Conservation (phyloP, 2,329 filamentous ascomycete species). For the Colletotrichum siamense region DNA sequence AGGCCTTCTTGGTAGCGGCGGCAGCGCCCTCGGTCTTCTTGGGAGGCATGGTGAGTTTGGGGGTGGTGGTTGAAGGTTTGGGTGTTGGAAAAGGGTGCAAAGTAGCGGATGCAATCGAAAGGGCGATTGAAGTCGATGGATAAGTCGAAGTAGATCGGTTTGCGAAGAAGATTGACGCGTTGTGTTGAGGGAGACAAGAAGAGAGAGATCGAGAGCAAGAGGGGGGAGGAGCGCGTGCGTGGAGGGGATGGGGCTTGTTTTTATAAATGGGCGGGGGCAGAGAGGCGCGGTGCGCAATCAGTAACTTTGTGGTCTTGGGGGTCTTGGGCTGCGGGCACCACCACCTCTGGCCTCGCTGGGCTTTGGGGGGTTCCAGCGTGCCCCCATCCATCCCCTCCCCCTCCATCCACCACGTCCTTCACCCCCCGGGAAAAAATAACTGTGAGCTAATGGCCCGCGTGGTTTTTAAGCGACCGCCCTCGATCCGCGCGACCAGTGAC, state of each 20-base stretch:
- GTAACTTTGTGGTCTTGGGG: constrained; percentile 36
- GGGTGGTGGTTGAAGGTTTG: constrained; percentile 26
- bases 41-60: constrained; percentile 58
- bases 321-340: neutral
- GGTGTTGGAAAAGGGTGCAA: constrained; percentile 21
- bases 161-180: constrained; percentile 26
- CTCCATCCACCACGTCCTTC: neutral
- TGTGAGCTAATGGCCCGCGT: neutral
- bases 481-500: neutral
- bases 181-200: constrained; percentile 26
- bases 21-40: constrained; percentile 55
- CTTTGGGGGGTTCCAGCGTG: neutral
- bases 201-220: constrained; percentile 33
- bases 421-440: neutral
- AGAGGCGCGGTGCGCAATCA: constrained; percentile 60
- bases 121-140: constrained; percentile 18
- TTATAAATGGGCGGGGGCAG: constrained; percentile 63
- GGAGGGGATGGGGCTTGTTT: constrained; percentile 60
- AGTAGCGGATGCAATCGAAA: constrained; percentile 22
- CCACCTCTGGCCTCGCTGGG: neutral
- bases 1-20: constrained; percentile 43
- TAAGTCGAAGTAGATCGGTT: constrained; percentile 21
- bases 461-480: neutral
- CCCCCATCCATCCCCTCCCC: neutral
- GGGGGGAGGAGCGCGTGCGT: constrained; percentile 50